Conservation (phyloP, 2,329 filamentous ascomycete genomes). For the Truncatella angustata region DNA sequence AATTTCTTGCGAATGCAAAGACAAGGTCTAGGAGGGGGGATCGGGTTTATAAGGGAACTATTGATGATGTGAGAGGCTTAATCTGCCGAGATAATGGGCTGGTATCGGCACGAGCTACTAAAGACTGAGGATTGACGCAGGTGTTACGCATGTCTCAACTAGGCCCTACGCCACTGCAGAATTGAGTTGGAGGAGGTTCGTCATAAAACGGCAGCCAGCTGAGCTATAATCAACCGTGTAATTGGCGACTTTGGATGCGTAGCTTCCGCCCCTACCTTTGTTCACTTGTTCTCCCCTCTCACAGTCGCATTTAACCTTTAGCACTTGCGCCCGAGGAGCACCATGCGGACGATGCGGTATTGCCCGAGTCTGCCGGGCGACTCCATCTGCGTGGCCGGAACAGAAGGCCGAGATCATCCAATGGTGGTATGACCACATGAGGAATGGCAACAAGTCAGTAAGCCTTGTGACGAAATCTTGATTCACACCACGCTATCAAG, state of each 20-base stretch:
- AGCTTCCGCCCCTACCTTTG: no score
- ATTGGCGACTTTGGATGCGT: no score
- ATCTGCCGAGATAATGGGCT: neutral
- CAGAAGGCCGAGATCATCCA: neutral
- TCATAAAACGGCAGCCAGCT: neutral
- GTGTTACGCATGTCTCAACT: neutral
- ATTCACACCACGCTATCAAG: slow-evolving; percentile 1
- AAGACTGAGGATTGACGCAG: neutral
- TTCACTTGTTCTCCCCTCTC: no score
- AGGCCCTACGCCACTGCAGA: neutral
- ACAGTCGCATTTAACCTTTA: no score
- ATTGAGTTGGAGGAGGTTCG: slow-evolving; percentile 5
- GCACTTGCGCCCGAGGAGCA: no score
- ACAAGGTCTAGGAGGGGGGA: neutral
- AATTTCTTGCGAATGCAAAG: neutral
- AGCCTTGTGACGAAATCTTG: neutral
- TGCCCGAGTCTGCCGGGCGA: neutral
- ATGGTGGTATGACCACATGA: neutral
- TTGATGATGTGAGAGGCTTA: slow-evolving; percentile 2
- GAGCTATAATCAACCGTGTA: no score
- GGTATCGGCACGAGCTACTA: neutral
- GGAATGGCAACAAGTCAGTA: neutral
- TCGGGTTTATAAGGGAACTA: slow-evolving; percentile 1
- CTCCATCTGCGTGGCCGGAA: neutral
- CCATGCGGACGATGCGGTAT: neutral